Base-by-base conservation (phyloP, 495 filamentous ascomycete species). In the Talaromyces adpressus region DNA sequence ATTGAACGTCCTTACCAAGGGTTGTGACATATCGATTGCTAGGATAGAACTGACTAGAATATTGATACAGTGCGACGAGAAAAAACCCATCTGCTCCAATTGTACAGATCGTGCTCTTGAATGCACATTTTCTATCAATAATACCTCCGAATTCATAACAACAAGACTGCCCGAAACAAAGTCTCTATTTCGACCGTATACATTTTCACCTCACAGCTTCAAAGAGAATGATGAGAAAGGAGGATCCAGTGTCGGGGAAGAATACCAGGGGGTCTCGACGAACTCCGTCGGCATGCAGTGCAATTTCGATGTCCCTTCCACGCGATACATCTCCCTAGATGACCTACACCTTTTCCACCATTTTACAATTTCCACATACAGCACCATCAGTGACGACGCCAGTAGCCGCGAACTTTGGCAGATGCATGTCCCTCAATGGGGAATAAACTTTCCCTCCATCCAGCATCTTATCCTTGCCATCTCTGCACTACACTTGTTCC, bases 381-480 rank as follows among this genome's bases (percentile, higher is more conserved):
- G 39, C 34, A 79, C 75, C 14, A 62, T 78, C 51, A 63, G 63
- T 16, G 69, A 72, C 27, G 62, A 68, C 14, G 18, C 39, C 32
- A 65, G 70, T 12, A 66, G 66, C 6, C 58, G 66, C 14, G 47
- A 71, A 0, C 18, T 84, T 16, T 82, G 78, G 77, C 70, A 73
- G 34, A 61, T 67, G 6, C 72, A 75, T 39, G 57, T 80, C n/a
- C 72, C 73, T 1, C 67, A 74, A 66, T 77, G 77, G 69, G 76
- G 76, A 0, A 71, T 81, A 45, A 41, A 68, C 6, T 77, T 76
- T 57, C 75, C 76, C 2, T 78, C 78, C 1, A 74, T 82, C n/a
- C 66, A 79, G 34, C 79, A 81, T 60, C 73, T 80, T 7, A 72
- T 80, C 8, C 68, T 82, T 2, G 71, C 80, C 4, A 65, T 82